Evolutionary conservation across 1,284 basidiomycete species (phyloP).

Genomic region (Mycosarcoma mackinlayi): DNA sequence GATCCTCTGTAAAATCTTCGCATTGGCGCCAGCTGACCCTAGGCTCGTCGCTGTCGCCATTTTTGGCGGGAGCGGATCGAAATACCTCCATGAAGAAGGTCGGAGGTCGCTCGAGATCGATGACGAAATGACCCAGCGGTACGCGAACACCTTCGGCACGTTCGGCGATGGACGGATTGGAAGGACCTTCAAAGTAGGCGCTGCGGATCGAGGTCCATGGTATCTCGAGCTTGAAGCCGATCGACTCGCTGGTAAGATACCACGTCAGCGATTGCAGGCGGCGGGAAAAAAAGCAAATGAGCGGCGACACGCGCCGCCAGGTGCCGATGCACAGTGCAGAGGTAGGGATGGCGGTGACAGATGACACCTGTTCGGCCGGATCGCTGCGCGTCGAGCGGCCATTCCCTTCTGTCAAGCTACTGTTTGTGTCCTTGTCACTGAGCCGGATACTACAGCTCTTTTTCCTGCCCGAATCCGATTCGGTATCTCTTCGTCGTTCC

Average conservation of each 20-base stretch:
- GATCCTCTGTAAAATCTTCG: constrained; percentile 62
- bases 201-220: constrained; percentile 49
- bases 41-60: constrained; percentile 20
- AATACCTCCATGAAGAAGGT: constrained; percentile 65
- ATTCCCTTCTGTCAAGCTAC: background rate
- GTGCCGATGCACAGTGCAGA: constrained; percentile 53
- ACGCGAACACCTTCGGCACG: constrained; percentile 49
- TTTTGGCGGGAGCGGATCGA: constrained; percentile 34
- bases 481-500: constrained; percentile 35
- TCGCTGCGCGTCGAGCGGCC: constrained; percentile 1
- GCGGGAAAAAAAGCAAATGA: constrained; percentile 61
- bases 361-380: constrained; percentile 11
- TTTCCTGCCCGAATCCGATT: constrained; percentile 16
- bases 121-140: constrained; percentile 45
- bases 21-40: constrained; percentile 61
- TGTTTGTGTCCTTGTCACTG: constrained; percentile 21
- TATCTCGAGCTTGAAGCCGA: constrained; percentile 62
- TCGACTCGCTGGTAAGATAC: constrained; percentile 56
- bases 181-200: constrained; percentile 41
- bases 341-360: constrained; percentile 51
- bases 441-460: constrained; percentile 32
- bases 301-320: constrained; percentile 58
- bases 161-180: constrained; percentile 42
- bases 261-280: constrained; percentile 51
- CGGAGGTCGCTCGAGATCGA: constrained; percentile 55